These are phyloP conservation scores for Plantago rigida DNA, from an alignment of 305 asterid genomes.

Conservation along the genomic window DNA sequence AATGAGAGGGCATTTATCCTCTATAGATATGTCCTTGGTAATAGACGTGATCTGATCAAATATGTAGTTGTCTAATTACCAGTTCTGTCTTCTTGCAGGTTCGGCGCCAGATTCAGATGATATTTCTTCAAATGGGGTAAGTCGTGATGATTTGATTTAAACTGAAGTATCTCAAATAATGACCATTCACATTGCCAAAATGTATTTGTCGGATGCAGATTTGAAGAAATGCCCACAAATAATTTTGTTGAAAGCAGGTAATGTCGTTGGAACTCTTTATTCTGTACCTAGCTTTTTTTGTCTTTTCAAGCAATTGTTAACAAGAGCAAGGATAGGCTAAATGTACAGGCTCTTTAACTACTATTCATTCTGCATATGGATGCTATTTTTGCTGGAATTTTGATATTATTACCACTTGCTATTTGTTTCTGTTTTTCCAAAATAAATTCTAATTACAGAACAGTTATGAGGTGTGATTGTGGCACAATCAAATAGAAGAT, in stretches of 20 bases:
- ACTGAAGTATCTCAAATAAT: background rate
- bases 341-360: too few species aligned
- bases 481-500: background rate
- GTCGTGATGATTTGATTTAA: slow-evolving; percentile 2
- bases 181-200: too few species aligned
- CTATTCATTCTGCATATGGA: too few species aligned
- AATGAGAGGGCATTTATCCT: slow-evolving; percentile 1
- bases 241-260: slow-evolving; percentile 95
- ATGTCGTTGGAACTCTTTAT: slow-evolving; percentile 14
- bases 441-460: background rate
- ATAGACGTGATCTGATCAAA: background rate
- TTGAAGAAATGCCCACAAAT: slow-evolving; percentile 95
- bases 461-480: background rate
- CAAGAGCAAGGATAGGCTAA: too few species aligned
- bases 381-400: background rate
- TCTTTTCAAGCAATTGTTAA: too few species aligned
- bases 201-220: slow-evolving; percentile 42
- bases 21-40: slow-evolving; percentile 8
- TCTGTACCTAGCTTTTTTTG: background rate
- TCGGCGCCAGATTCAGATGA: slow-evolving; percentile 69
- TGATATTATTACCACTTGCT: background rate
- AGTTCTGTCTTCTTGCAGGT: slow-evolving; percentile 42
- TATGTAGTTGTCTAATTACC: slow-evolving; percentile 10
- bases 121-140: slow-evolving; percentile 89
- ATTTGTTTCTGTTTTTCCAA: background rate